Conservation (phyloP, 257 asterid species). For the Fraxinus quadrangulata region DNA sequence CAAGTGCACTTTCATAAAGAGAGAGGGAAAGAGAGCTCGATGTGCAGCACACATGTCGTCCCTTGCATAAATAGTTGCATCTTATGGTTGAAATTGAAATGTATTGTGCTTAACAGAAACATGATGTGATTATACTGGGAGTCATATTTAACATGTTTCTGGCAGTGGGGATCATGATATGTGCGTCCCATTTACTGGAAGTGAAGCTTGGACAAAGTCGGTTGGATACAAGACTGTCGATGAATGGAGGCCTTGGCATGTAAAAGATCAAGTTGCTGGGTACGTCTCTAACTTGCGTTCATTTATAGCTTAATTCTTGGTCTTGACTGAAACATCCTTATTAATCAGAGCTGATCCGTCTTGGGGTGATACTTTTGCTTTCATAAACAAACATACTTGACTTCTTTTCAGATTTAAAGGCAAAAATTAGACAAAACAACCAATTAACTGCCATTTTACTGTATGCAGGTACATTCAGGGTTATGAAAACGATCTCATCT, state of each 20-base stretch:
- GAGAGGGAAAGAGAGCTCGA: no score
- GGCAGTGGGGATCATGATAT: slow-evolving; percentile 96
- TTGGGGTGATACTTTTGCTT: neutral
- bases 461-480: slow-evolving; percentile 67
- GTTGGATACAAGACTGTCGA: slow-evolving; percentile 72
- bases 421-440: neutral
- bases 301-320: neutral
- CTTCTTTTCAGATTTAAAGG: neutral
- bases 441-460: slow-evolving; percentile 1
- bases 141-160: slow-evolving; percentile 1
- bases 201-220: slow-evolving; percentile 88
- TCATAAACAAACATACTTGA: no score
- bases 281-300: slow-evolving; percentile 27
- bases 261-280: slow-evolving; percentile 83
- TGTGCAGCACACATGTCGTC: no score
- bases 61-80: neutral
- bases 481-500: slow-evolving; percentile 74
- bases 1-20: neutral
- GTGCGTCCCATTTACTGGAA: slow-evolving; percentile 95
- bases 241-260: slow-evolving; percentile 86
- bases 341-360: neutral
- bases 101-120: neutral
- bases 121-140: neutral
- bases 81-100: neutral
- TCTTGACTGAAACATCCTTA: neutral